These are phyloP conservation scores for Alternaria sp. DNA, from an alignment of 2,329 filamentous ascomycete genomes.

Conservation along the genomic window DNA sequence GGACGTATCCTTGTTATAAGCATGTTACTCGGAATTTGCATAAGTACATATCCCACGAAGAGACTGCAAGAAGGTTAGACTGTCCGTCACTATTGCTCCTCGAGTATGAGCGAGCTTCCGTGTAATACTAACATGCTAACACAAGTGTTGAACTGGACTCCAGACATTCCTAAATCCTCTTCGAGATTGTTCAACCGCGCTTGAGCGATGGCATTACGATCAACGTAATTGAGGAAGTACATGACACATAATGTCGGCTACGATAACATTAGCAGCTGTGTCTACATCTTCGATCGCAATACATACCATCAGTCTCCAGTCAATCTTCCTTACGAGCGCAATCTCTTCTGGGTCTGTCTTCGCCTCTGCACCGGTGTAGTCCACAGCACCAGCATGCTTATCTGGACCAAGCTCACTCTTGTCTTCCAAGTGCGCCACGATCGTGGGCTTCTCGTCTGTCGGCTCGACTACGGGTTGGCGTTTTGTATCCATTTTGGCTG, in stretches of 20 bases:
- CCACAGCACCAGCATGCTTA: constrained; percentile 23
- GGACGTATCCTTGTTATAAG: constrained; percentile 47
- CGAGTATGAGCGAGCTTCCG: not conserved
- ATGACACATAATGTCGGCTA: constrained; percentile 52
- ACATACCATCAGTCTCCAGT: constrained; percentile 39
- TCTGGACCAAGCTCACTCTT: constrained; percentile 23
- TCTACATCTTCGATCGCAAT: not conserved
- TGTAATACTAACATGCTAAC: constrained; percentile 54
- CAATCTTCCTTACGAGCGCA: constrained; percentile 41
- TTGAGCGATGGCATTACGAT: constrained; percentile 70
- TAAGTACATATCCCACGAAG: constrained; percentile 56
- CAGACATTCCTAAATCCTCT: constrained; percentile 52
- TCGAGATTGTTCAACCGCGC: constrained; percentile 69
- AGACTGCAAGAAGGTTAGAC: constrained; percentile 37
- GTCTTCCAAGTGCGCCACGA: constrained; percentile 23
- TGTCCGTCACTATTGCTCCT: not conserved
- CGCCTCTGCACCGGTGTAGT: constrained; percentile 40
- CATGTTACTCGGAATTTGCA: constrained; percentile 52
- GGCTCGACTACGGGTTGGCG: constrained; percentile 9
- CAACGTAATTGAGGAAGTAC: constrained; percentile 54
- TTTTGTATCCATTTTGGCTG: constrained; percentile 12
- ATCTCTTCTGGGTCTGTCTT: constrained; percentile 44
- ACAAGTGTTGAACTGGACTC: constrained; percentile 46
- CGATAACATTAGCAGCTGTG: not conserved
- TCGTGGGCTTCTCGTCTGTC: constrained; percentile 21